Conservation (phyloP, 176 grass and related monocot genomes). For the Echinochloa phyllopogon region DNA sequence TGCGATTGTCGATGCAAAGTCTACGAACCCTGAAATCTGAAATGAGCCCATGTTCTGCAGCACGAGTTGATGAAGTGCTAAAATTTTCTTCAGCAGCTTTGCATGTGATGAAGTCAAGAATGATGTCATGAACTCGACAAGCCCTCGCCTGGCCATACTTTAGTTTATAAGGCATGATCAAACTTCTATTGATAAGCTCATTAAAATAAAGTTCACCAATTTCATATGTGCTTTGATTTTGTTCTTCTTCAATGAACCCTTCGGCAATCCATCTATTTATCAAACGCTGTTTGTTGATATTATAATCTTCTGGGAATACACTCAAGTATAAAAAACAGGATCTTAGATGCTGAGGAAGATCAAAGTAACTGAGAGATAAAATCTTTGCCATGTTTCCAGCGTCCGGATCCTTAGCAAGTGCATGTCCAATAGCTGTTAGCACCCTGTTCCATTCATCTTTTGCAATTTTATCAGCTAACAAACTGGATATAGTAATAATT, state of each 20-base stretch:
- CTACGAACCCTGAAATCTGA: background rate
- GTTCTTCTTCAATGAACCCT: constrained; percentile 1
- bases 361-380: background rate
- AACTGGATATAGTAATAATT: background rate
- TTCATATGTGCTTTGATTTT: background rate
- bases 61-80: background rate
- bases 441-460: background rate
- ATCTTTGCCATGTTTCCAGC: background rate
- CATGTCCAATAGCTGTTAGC: background rate
- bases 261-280: constrained; percentile 19
- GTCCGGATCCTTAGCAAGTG: background rate
- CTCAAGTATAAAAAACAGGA: constrained; percentile 13
- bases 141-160: background rate
- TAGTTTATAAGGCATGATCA: background rate
- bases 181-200: constrained; percentile 8
- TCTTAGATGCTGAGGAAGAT: constrained; percentile 1
- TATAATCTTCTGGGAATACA: background rate
- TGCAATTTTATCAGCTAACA: background rate
- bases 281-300: background rate
- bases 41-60: background rate
- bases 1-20: background rate
- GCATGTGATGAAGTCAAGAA: background rate
- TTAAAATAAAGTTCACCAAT: constrained; percentile 4
- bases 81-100: constrained; percentile 21
- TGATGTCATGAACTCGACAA: constrained; percentile 5